Percentiles rank a stretch among this genome's conserved stretches.
Evolutionary conservation across 768 basidiomycete species (phyloP).

Genomic region (Serendipita vermifera): DNA sequence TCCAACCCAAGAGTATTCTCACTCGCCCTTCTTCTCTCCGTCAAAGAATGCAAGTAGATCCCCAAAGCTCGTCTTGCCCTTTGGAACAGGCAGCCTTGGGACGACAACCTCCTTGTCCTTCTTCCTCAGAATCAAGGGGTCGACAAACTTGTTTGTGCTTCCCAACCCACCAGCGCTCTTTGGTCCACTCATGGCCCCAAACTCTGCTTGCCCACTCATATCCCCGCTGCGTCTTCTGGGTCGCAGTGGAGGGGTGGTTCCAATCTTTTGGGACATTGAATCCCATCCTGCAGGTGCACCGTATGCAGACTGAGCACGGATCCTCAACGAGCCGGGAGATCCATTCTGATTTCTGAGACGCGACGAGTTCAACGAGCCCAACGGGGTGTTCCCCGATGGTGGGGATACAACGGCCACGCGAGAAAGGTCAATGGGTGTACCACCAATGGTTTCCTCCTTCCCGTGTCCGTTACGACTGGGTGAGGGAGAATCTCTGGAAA

Average conservation of each 20-base stretch:
- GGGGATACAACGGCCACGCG: constrained; percentile 16
- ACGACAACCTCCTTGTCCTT: constrained; percentile 39
- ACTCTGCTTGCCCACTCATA: neutral
- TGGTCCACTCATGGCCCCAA: neutral
- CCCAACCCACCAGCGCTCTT: neutral
- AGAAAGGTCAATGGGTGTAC: constrained; percentile 17
- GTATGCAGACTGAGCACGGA: constrained; percentile 15
- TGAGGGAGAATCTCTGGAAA: constrained; percentile 5
- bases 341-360: neutral
- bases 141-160: constrained; percentile 49
- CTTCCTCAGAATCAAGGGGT: constrained; percentile 57
- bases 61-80: constrained; percentile 57
- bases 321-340: constrained; percentile 13
- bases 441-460: constrained; percentile 16
- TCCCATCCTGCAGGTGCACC: constrained; percentile 11
- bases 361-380: constrained; percentile 11
- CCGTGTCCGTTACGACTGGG: constrained; percentile 11
- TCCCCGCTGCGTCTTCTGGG: neutral
- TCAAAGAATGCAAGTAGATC: constrained; percentile 82
- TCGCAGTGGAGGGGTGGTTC: neutral
- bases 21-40: constrained; percentile 17
- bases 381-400: constrained; percentile 6
- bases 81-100: constrained; percentile 34
- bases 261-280: constrained; percentile 3
- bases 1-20: too few species aligned